These are phyloP conservation scores for Podaxis sp. DNA, from an alignment of 768 basidiomycete species.

Conservation along the genomic window DNA sequence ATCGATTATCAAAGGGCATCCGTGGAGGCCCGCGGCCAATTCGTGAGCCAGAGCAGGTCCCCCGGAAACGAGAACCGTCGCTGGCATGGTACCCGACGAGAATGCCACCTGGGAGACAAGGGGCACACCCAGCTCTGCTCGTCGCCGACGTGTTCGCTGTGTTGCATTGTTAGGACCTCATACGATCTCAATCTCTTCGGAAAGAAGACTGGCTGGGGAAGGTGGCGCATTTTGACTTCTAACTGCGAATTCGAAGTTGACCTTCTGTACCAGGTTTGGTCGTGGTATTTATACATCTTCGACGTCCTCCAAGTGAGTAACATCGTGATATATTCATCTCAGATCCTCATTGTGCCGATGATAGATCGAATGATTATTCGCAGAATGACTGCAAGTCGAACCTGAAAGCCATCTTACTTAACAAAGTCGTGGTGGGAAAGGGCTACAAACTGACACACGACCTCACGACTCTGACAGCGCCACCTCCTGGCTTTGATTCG, in stretches of 20 bases:
- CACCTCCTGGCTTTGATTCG: constrained; percentile 67
- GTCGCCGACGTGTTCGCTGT: constrained; percentile 59
- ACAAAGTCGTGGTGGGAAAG: constrained; percentile 72
- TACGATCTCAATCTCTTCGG: constrained; percentile 64
- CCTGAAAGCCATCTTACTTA: constrained; percentile 67
- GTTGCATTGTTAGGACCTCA: constrained; percentile 62
- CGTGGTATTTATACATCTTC: constrained; percentile 73
- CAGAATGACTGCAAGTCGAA: constrained; percentile 53
- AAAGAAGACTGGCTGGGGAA: constrained; percentile 73
- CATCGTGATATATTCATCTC: constrained; percentile 1
- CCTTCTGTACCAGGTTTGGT: constrained; percentile 48
- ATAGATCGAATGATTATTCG: constrained; percentile 70
- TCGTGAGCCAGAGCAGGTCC: constrained; percentile 50
- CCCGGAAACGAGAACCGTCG: constrained; percentile 72
- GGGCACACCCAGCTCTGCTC: constrained; percentile 56
- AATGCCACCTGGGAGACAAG: constrained; percentile 64
- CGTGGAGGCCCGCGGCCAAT: constrained; percentile 63
- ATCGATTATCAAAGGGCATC: constrained; percentile 29
- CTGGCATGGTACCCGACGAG: constrained; percentile 72
- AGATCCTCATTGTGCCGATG: not conserved
- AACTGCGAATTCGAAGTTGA: not conserved
- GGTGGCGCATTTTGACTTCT: constrained; percentile 34
- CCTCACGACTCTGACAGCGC: constrained; percentile 50
- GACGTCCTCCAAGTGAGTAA: constrained; percentile 69
- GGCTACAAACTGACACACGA: constrained; percentile 66